A percentile compares a stretch with the other conserved stretches of the same genome.
Evolutionary conservation across 1,139 yeast species (phyloP).

Genomic region (Pichia sp.): DNA sequence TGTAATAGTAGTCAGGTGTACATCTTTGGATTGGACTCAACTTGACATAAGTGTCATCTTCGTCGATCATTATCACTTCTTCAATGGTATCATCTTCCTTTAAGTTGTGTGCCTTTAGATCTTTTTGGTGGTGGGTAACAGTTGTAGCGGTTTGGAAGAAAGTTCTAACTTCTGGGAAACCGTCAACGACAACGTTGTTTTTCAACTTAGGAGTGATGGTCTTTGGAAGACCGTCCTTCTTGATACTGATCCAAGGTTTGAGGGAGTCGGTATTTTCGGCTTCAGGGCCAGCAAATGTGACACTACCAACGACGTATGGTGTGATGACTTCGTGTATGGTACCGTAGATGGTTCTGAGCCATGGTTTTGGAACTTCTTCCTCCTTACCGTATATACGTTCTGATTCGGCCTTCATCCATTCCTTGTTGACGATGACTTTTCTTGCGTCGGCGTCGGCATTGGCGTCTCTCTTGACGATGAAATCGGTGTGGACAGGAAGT

Average conservation of each 20-base stretch:
- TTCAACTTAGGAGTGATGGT: slow-evolving; percentile 74
- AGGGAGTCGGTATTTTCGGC: slow-evolving; percentile 63
- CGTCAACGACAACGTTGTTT: slow-evolving; percentile 64
- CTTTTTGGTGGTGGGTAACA: slow-evolving; percentile 51
- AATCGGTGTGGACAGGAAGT: background rate
- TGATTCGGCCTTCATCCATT: slow-evolving; percentile 39
- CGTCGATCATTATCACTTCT: slow-evolving; percentile 56
- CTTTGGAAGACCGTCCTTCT: slow-evolving; percentile 78
- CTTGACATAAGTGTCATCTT: slow-evolving; percentile 65
- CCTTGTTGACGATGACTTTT: slow-evolving; percentile 42
- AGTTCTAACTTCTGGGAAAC: slow-evolving; percentile 71
- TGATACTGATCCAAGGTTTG: slow-evolving; percentile 78
- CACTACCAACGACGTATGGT: slow-evolving; percentile 80
- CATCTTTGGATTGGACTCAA: slow-evolving; percentile 82
- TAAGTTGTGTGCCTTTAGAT: slow-evolving; percentile 70
- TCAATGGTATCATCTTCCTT: slow-evolving; percentile 53
- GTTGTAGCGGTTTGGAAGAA: slow-evolving; percentile 74
- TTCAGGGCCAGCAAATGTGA: slow-evolving; percentile 76
- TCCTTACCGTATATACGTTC: slow-evolving; percentile 31
- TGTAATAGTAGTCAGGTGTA: slow-evolving; percentile 71
- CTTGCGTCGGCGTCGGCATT: slow-evolving; percentile 34
- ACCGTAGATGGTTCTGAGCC: slow-evolving; percentile 72
- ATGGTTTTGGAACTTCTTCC: slow-evolving; percentile 50
- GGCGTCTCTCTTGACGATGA: slow-evolving; percentile 23
- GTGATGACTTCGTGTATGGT: slow-evolving; percentile 61